Conservation (phyloP, 2,329 filamentous ascomycete genomes). For the Aspergillus aculeatus region DNA sequence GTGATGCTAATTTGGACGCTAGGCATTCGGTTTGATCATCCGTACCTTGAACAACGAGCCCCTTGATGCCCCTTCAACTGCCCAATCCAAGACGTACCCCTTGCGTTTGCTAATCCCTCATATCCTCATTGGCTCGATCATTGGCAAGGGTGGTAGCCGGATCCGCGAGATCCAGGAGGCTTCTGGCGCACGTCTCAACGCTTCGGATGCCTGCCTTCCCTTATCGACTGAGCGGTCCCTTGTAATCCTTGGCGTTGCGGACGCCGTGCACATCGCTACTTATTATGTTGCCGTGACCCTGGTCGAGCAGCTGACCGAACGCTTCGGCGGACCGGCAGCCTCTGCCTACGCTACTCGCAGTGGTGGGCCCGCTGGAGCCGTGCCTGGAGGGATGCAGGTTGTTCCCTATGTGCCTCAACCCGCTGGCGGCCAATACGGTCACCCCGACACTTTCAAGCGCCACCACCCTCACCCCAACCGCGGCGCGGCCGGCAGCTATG, state of each 20-base stretch:
- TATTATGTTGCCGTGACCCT: conserved; percentile 99
- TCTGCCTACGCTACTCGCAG: conserved; percentile 97
- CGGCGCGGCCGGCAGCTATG: conserved; percentile 71
- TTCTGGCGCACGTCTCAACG: conserved; percentile 92
- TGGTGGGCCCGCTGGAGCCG: conserved; percentile 86
- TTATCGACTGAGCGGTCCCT: conserved; percentile 96
- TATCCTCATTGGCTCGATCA: conserved; percentile 96
- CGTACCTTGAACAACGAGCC: conserved; percentile 97
- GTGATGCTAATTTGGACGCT: conserved; percentile 17
- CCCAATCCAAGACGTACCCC: conserved; percentile 95
- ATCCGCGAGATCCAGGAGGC: conserved; percentile 99
- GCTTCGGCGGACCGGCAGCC: conserved; percentile 90
- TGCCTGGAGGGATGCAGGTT: conserved; percentile 97
- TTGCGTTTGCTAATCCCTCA: conserved; percentile 93
- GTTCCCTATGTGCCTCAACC: conserved; percentile 97
- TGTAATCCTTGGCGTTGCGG: conserved; percentile 94
- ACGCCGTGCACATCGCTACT: conserved; percentile 97
- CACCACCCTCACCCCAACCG: conserved; percentile 72
- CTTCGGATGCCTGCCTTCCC: conserved; percentile 90
- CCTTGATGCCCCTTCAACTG: conserved; percentile 79
- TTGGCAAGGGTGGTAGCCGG: conserved; percentile 91
- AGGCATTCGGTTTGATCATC: conserved; percentile 97
- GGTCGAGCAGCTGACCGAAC: conserved; percentile 92
- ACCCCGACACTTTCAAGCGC: conserved; percentile 78
- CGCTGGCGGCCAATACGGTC: conserved; percentile 86